Evolutionary conservation across 805 yeast genomes (phyloP).

Genomic region (Candida ipomoeae): DNA sequence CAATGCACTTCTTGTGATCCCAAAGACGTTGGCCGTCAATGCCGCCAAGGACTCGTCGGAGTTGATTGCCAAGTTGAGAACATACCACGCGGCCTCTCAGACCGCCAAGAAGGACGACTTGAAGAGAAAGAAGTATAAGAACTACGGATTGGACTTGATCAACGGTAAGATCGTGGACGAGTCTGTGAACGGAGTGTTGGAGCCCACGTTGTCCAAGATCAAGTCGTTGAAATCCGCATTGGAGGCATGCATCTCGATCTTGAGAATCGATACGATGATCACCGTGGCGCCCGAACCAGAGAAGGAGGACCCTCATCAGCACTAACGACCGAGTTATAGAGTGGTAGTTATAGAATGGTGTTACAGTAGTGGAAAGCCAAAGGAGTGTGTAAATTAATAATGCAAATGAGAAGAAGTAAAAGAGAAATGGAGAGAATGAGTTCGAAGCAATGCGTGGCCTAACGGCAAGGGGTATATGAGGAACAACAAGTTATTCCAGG

Average conservation of each 20-base stretch:
- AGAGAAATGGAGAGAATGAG: neutral
- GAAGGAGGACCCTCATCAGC: conserved; percentile 88
- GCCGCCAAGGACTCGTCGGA: conserved; percentile 98
- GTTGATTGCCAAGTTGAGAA: conserved; percentile 88
- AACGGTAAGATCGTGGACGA: conserved; percentile 91
- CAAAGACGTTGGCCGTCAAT: conserved; percentile 93
- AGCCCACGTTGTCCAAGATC: conserved; percentile 90
- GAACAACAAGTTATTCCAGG: neutral
- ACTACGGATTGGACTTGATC: conserved; percentile 89
- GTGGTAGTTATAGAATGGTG: neutral
- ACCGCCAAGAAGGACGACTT: conserved; percentile 75
- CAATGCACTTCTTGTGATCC: conserved; percentile 79
- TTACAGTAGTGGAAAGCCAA: neutral
- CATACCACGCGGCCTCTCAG: conserved; percentile 95
- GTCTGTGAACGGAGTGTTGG: conserved; percentile 79
- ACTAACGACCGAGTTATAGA: conserved; percentile 30
- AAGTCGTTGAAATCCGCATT: conserved; percentile 92
- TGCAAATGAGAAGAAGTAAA: conserved; percentile 1
- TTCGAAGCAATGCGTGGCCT: neutral
- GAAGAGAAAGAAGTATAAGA: conserved; percentile 80
- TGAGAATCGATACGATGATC: conserved; percentile 97
- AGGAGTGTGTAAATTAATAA: conserved; percentile 1
- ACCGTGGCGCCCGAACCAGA: conserved; percentile 94
- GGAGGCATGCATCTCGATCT: conserved; percentile 96
- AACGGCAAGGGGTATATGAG: neutral